These are phyloP conservation scores for Purpureocillium takamizusanense DNA, from an alignment of 2,329 filamentous ascomycete genomes.

Conservation along the genomic window DNA sequence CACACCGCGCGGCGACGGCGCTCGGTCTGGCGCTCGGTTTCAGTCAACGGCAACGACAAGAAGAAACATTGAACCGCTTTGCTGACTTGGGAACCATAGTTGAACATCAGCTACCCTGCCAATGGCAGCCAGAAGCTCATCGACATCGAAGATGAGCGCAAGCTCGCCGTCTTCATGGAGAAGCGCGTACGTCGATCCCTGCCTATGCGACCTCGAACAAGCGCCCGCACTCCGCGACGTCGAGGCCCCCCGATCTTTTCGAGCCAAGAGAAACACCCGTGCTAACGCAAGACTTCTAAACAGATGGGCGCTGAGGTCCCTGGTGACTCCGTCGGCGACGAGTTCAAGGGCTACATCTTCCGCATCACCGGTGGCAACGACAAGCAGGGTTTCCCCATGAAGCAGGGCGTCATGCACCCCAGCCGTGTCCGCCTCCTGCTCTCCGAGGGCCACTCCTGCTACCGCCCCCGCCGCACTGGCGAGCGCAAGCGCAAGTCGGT, in stretches of 20 bases:
- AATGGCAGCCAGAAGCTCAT: slow-evolving; percentile 99
- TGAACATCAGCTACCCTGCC: slow-evolving; percentile 80
- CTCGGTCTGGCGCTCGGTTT: too few species aligned
- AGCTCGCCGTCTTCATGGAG: slow-evolving; percentile 98
- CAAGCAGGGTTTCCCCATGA: slow-evolving; percentile 99
- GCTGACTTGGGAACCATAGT: slow-evolving; percentile 22
- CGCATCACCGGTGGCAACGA: slow-evolving; percentile 99
- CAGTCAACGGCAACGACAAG: too few species aligned
- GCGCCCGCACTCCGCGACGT: slow-evolving; percentile 2
- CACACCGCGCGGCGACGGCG: too few species aligned
- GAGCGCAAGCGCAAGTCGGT: slow-evolving; percentile 99
- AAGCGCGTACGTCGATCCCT: slow-evolving; percentile 63
- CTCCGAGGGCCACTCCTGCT: slow-evolving; percentile 95
- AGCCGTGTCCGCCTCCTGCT: slow-evolving; percentile 98
- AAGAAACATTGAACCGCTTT: too few species aligned
- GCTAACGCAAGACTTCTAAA: slow-evolving; percentile 21
- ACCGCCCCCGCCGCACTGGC: slow-evolving; percentile 92
- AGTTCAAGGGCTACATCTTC: slow-evolving; percentile 99
- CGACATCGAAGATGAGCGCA: slow-evolving; percentile 98
- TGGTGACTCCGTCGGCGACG: slow-evolving; percentile 91
- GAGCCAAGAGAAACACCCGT: slow-evolving; percentile 5
- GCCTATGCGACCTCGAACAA: slow-evolving; percentile 8
- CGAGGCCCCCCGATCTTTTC: too few species aligned
- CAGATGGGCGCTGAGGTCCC: slow-evolving; percentile 86
- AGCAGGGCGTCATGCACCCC: slow-evolving; percentile 99